phyloP scores from a whole-genome alignment of 352 stramenopile species.

The Pythium scleroteichum region DNA sequence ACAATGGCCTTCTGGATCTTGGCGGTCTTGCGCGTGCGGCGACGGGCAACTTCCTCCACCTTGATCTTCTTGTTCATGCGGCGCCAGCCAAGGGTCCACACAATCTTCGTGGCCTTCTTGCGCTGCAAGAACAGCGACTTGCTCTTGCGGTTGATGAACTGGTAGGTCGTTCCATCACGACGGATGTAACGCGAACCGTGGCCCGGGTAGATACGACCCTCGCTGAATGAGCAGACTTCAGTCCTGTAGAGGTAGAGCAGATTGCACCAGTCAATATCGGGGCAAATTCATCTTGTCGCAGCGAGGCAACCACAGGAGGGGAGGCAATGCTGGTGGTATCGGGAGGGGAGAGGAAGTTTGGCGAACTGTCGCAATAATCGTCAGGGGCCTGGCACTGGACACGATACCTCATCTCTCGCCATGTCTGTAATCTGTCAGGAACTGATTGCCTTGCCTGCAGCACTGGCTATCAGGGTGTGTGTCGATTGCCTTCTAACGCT shows the following conservation, averaged over 20 bases:
- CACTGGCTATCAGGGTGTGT: too few species aligned
- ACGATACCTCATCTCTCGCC: too few species aligned
- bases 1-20: constrained; percentile 98
- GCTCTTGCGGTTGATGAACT: constrained; percentile 97
- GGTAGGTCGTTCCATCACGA: constrained; percentile 95
- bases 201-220: constrained; percentile 96
- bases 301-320: neutral
- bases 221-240: constrained; percentile 90
- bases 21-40: constrained; percentile 91
- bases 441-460: too few species aligned
- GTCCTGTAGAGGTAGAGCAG: constrained; percentile 48
- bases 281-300: neutral
- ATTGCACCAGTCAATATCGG: constrained; percentile 12
- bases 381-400: too few species aligned
- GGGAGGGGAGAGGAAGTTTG: neutral
- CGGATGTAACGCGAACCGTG: constrained; percentile 99
- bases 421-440: too few species aligned
- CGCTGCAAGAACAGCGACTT: constrained; percentile 98
- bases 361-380: too few species aligned
- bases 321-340: neutral
- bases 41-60: constrained; percentile 81
- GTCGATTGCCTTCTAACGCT: too few species aligned
- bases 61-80: constrained; percentile 99
- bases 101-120: constrained; percentile 99
- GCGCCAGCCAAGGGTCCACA: constrained; percentile 98